Percentiles rank a stretch among this genome's conserved stretches.
These are phyloP conservation scores for Apium graveolens DNA, from an alignment of 129 eudicot genomes.

Conservation along the genomic window DNA sequence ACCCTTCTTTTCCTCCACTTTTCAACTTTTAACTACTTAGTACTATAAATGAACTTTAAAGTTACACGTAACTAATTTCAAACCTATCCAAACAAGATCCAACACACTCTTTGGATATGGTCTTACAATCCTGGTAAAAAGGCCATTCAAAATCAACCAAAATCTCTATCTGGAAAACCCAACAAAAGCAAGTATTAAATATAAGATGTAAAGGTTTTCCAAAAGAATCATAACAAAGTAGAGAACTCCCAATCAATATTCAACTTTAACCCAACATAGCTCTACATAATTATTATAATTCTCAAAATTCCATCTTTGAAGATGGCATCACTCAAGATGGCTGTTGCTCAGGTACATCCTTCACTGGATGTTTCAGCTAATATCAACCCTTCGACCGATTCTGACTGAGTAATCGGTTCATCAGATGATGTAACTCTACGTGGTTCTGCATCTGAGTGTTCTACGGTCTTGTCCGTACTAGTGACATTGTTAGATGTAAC, in stretches of 20 bases:
- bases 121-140: background rate
- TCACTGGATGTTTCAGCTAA: background rate
- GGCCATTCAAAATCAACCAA: background rate
- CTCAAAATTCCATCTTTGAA: background rate
- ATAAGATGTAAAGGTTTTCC: background rate
- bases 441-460: constrained; percentile 4
- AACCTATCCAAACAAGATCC: too few species aligned
- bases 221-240: background rate
- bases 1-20: too few species aligned
- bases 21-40: too few species aligned
- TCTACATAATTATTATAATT: constrained; percentile 3
- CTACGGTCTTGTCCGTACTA: constrained; percentile 3
- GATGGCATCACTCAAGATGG: background rate
- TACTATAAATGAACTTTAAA: too few species aligned
- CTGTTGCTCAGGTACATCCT: background rate
- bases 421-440: background rate
- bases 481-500: constrained; percentile 11
- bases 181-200: background rate
- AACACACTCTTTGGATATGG: background rate
- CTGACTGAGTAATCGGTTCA: background rate
- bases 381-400: background rate
- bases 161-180: constrained; percentile 1
- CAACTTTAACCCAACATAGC: background rate
- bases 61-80: too few species aligned
- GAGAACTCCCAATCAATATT: background rate